These are phyloP conservation scores for Vitis labrusca DNA, from an alignment of 164 flowering plant species.

Conservation along the genomic window DNA sequence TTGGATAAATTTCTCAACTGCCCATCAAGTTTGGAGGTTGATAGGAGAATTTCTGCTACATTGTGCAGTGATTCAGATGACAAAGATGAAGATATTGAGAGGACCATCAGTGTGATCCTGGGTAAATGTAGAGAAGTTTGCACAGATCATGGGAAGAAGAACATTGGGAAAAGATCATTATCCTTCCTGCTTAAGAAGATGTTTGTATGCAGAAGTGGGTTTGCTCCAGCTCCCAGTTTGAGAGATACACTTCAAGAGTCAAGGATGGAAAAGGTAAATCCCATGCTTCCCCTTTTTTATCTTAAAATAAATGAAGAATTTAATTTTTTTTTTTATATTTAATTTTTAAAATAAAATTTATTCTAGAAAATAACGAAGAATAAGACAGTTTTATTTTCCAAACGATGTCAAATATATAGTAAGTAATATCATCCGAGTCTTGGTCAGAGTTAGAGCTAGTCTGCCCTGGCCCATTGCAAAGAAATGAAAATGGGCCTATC, in stretches of 20 bases:
- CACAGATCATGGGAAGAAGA: conserved; percentile 40
- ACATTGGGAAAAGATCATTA: conserved; percentile 56
- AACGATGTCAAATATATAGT: too few species aligned
- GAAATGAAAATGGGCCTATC: too few species aligned
- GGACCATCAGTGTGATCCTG: conserved; percentile 54
- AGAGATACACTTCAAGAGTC: conserved; percentile 73
- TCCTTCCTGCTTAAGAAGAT: conserved; percentile 78
- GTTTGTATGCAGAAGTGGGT: conserved; percentile 59
- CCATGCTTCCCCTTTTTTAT: too few species aligned
- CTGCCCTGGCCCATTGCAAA: too few species aligned
- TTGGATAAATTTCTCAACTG: conserved; percentile 84
- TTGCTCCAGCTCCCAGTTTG: conserved; percentile 45
- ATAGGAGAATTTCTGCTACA: conserved; percentile 40
- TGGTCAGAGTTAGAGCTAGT: too few species aligned
- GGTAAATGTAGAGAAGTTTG: conserved; percentile 64
- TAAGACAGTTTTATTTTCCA: too few species aligned
- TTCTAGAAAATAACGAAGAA: too few species aligned
- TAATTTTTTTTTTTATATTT: too few species aligned
- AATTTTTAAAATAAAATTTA: too few species aligned
- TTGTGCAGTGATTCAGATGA: conserved; percentile 26
- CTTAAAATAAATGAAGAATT: too few species aligned
- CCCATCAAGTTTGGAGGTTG: conserved; percentile 88
- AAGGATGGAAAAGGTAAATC: conserved; percentile 74
- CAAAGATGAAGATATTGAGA: conserved; percentile 41
- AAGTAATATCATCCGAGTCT: too few species aligned